phyloP scores from a whole-genome alignment of 495 filamentous ascomycete genomes.

The Daldinia childiae region DNA sequence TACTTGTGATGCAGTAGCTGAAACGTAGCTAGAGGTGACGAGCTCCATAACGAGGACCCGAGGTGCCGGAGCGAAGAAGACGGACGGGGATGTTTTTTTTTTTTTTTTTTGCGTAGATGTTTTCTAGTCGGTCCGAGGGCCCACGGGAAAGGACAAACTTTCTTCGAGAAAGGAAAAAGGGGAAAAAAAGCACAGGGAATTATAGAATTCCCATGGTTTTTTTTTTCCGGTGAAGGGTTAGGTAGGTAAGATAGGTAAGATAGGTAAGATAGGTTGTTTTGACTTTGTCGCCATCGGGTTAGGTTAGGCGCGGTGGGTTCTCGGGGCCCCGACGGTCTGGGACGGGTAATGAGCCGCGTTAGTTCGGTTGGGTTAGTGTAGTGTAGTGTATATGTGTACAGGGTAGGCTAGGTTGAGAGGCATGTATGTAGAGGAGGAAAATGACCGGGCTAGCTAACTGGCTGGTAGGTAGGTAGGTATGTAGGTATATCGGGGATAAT shows the following conservation, averaged over 20 bases:
- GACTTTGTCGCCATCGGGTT: background rate
- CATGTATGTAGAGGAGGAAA: too few species aligned
- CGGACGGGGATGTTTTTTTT: too few species aligned
- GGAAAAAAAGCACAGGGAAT: background rate
- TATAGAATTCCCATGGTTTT: background rate
- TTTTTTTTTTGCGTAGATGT: background rate
- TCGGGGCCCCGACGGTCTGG: conserved; percentile 22
- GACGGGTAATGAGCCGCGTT: conserved; percentile 26
- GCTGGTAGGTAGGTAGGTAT: background rate
- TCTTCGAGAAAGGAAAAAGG: too few species aligned
- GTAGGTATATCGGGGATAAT: background rate
- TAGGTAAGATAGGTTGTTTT: too few species aligned
- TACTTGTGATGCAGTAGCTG: background rate
- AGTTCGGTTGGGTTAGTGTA: background rate
- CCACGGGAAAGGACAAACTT: conserved; percentile 2
- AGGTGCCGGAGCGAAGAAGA: background rate
- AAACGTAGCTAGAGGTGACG: background rate
- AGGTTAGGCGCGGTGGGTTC: background rate
- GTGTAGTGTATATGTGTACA: background rate
- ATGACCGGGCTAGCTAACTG: too few species aligned
- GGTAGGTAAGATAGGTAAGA: too few species aligned
- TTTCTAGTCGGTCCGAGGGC: conserved; percentile 2
- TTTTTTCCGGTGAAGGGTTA: background rate
- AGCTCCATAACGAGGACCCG: background rate
- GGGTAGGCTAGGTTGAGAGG: too few species aligned